These are phyloP conservation scores for Penicillium capsulatum DNA, from an alignment of 2,329 filamentous ascomycete genomes.

Conservation along the genomic window DNA sequence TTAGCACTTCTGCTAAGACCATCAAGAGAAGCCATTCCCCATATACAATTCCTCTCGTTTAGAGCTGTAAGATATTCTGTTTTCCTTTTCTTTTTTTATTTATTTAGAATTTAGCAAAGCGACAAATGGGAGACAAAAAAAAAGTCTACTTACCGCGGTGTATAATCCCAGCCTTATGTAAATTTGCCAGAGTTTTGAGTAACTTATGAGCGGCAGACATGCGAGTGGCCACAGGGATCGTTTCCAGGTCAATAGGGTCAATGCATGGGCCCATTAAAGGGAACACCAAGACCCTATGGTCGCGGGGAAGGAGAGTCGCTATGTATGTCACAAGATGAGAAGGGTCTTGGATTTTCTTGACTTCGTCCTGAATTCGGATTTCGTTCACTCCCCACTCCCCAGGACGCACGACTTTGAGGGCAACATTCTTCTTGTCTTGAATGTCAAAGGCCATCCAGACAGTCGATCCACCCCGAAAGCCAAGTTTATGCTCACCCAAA, in stretches of 20 bases:
- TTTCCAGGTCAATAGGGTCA: conserved; percentile 4
- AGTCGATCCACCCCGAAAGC: conserved; percentile 23
- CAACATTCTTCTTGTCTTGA: conserved; percentile 18
- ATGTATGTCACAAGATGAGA: conserved; percentile 20
- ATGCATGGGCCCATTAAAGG: conserved; percentile 22
- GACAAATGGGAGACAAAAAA: not conserved
- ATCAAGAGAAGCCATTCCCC: conserved; percentile 23
- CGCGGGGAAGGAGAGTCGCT: conserved; percentile 18
- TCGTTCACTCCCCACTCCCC: conserved; percentile 18
- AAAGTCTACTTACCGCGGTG: conserved; percentile 22
- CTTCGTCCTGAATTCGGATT: conserved; percentile 19
- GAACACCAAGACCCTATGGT: conserved; percentile 23
- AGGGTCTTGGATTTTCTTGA: conserved; percentile 15
- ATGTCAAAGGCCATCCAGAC: conserved; percentile 27
- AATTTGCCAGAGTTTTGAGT: conserved; percentile 21
- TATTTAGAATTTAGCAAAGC: conserved; percentile 11
- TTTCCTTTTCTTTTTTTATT: too few species aligned
- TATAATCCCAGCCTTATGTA: conserved; percentile 27
- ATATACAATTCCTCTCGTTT: conserved; percentile 29
- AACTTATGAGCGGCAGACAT: conserved; percentile 30
- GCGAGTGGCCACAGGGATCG: conserved; percentile 18
- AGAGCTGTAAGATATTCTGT: conserved; percentile 19
- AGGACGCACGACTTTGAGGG: conserved; percentile 22
- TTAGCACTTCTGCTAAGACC: conserved; percentile 23
- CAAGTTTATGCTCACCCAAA: conserved; percentile 24